phyloP scores from a whole-genome alignment of 345 rosid genomes.

The Linum tenue region DNA sequence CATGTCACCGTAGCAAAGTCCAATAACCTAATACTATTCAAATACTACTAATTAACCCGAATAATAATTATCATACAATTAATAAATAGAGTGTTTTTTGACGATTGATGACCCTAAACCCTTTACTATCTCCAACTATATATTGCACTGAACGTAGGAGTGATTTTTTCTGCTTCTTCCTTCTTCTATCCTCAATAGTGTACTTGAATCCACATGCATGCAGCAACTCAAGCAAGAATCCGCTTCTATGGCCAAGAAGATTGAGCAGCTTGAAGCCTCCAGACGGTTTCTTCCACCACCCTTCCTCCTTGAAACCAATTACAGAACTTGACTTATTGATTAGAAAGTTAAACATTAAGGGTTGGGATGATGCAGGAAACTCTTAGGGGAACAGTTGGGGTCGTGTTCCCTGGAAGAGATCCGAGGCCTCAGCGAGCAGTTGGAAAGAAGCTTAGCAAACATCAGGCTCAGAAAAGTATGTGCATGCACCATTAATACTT shows the following conservation, averaged over 20 bases:
- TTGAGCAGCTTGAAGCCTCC: conserved; percentile 42
- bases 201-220: conserved; percentile 9
- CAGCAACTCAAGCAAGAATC: conserved; percentile 41
- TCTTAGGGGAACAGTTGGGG: conserved; percentile 16
- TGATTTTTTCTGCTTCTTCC: no score
- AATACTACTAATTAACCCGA: no score
- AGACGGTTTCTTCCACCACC: conserved; percentile 27
- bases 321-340: no score
- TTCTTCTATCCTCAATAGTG: neutral
- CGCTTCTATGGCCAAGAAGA: conserved; percentile 31
- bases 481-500: neutral
- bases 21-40: no score
- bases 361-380: conserved; percentile 8
- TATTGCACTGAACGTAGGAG: no score
- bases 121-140: no score
- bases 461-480: conserved; percentile 18
- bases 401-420: conserved; percentile 20
- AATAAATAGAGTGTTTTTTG: no score
- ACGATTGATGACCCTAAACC: no score
- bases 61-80: no score
- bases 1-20: no score
- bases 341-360: neutral
- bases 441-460: conserved; percentile 17
- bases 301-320: neutral
- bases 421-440: conserved; percentile 8